Conservation (phyloP, 2,329 filamentous ascomycete genomes). For the Neoscytalidium dimidiatum region DNA sequence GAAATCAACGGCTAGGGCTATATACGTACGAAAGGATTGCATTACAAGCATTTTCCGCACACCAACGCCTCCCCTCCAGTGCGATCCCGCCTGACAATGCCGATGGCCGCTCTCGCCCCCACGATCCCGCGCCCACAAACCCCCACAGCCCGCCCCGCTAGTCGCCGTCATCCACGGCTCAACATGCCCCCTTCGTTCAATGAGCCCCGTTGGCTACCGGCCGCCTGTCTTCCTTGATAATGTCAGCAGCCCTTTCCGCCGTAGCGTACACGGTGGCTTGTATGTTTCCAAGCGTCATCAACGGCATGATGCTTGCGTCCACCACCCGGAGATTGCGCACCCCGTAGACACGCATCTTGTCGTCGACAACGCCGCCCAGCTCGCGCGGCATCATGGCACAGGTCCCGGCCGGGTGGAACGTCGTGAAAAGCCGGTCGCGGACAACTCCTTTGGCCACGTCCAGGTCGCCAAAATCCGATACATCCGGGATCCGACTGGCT, state of each 20-base stretch:
- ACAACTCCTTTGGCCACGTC: neutral
- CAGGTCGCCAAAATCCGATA: neutral
- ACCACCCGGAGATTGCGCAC: constrained; percentile 20
- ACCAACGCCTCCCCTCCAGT: too few relatives aligned
- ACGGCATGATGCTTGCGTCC: constrained; percentile 22
- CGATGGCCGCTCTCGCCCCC: too few relatives aligned
- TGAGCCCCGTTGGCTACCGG: too few relatives aligned
- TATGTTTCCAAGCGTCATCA: constrained; percentile 13
- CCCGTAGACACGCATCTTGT: constrained; percentile 31
- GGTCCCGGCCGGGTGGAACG: constrained; percentile 2
- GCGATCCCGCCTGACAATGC: too few relatives aligned
- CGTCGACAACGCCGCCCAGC: constrained; percentile 32
- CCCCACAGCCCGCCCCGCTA: too few relatives aligned
- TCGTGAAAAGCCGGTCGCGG: neutral
- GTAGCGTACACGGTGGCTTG: constrained; percentile 17
- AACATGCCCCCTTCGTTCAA: too few relatives aligned
- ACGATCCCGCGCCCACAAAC: too few relatives aligned
- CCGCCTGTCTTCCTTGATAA: constrained; percentile 33
- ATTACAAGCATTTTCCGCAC: too few relatives aligned
- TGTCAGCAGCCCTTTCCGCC: constrained; percentile 27
- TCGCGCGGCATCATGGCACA: constrained; percentile 9
- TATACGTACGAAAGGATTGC: too few relatives aligned
- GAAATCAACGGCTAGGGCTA: too few relatives aligned
- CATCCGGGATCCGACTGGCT: constrained; percentile 26
- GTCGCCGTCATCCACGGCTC: too few relatives aligned